phyloP scores from a whole-genome alignment of 2,329 filamentous ascomycete genomes.

The Fusarium nodosum region DNA sequence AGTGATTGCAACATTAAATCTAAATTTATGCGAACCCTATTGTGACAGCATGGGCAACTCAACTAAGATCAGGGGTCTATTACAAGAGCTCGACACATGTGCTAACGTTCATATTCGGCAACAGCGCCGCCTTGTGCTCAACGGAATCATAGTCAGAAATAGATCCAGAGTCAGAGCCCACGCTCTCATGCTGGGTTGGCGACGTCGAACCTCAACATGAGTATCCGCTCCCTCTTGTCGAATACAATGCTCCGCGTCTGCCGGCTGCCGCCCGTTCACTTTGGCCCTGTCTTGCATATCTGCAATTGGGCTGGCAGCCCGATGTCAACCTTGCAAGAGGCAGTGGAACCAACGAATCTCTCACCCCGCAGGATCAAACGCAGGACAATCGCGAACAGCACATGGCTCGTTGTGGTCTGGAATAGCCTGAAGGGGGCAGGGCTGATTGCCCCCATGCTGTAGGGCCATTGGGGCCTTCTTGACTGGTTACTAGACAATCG shows the following conservation, averaged over 20 bases:
- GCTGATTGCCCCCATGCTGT: constrained; percentile 27
- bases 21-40: constrained; percentile 20
- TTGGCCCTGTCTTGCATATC: constrained; percentile 32
- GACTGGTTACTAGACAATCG: constrained; percentile 26
- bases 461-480: constrained; percentile 13
- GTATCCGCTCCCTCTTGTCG: constrained; percentile 15
- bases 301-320: constrained; percentile 21
- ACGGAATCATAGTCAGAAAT: not conserved
- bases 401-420: constrained; percentile 29
- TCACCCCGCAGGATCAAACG: constrained; percentile 40
- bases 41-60: constrained; percentile 33
- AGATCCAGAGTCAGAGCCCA: constrained; percentile 1
- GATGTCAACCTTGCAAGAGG: constrained; percentile 17
- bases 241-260: constrained; percentile 29
- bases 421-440: constrained; percentile 27
- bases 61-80: constrained; percentile 34
- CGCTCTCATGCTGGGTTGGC: constrained; percentile 23
- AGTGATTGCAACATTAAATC: constrained; percentile 34
- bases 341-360: constrained; percentile 41
- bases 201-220: constrained; percentile 29
- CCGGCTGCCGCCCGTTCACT: constrained; percentile 23
- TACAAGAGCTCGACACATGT: constrained; percentile 16
- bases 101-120: constrained; percentile 27
- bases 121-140: constrained; percentile 34
- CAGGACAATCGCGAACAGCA: constrained; percentile 36